phyloP scores from a whole-genome alignment of 1,139 yeast species.

The Geotrichum candidum region DNA sequence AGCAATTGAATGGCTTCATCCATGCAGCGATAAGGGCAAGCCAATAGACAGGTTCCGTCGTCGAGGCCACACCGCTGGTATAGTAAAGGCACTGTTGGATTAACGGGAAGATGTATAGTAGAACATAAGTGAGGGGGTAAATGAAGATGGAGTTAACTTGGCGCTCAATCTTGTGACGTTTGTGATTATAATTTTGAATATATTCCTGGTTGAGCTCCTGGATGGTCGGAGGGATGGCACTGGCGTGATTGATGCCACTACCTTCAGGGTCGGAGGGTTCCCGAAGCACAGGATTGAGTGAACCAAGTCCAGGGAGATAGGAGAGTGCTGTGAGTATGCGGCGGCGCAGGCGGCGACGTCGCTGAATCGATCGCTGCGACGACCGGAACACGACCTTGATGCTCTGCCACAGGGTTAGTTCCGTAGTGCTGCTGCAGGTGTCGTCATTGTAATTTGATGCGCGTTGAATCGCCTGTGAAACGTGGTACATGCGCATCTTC shows the following conservation, averaged over 20 bases:
- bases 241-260: background rate
- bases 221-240: conserved; percentile 6
- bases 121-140: conserved; percentile 75
- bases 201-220: conserved; percentile 50
- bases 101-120: conserved; percentile 81
- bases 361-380: background rate
- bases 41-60: conserved; percentile 47
- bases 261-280: background rate
- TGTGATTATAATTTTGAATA: conserved; percentile 50
- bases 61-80: conserved; percentile 22
- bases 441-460: background rate
- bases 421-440: background rate
- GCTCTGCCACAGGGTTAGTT: background rate
- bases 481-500: conserved; percentile 14
- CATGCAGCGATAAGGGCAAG: conserved; percentile 62
- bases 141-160: conserved; percentile 77
- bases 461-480: background rate
- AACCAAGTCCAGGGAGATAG: conserved; percentile 13
- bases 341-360: background rate
- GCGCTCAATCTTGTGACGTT: conserved; percentile 62
- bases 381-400: background rate
- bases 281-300: conserved; percentile 5
- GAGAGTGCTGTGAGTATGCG: background rate
- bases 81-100: conserved; percentile 60
- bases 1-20: conserved; percentile 75